Evolutionary conservation across 345 rosid species (phyloP).

Genomic region (Arabis alpina): DNA sequence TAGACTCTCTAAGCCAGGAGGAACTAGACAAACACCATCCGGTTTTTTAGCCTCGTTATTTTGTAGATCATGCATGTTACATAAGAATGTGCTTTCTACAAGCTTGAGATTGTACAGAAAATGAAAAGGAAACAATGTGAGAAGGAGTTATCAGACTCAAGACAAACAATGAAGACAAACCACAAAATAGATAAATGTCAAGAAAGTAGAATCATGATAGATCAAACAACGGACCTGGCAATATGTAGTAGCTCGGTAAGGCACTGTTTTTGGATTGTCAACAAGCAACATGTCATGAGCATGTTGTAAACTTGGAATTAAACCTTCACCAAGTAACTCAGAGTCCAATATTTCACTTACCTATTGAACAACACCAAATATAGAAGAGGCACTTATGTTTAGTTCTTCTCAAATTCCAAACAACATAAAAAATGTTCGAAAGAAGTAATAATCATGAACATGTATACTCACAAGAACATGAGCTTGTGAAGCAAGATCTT

Average conservation of each 20-base stretch:
- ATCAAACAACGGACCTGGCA: conserved; percentile 67
- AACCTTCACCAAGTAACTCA: conserved; percentile 92
- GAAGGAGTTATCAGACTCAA: background rate
- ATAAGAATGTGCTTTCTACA: conserved; percentile 70
- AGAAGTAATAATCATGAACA: background rate
- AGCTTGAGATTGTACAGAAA: conserved; percentile 47
- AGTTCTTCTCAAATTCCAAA: background rate
- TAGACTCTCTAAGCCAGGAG: conserved; percentile 58
- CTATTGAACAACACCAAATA: conserved; percentile 41
- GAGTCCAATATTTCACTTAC: conserved; percentile 96
- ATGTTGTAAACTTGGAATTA: conserved; percentile 89
- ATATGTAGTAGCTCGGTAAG: conserved; percentile 73
- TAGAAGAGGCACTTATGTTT: background rate
- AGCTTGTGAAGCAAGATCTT: conserved; percentile 72
- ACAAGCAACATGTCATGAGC: conserved; percentile 83
- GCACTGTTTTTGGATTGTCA: conserved; percentile 78
- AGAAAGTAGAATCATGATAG: background rate
- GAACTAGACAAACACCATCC: conserved; percentile 71
- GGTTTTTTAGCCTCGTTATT: conserved; percentile 54
- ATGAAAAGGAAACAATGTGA: conserved; percentile 11
- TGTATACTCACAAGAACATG: conserved; percentile 70
- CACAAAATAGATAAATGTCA: background rate
- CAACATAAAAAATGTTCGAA: background rate
- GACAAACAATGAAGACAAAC: conserved; percentile 13
- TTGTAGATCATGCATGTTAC: conserved; percentile 69